A percentile compares a stretch with the other conserved stretches of the same genome.
These are phyloP conservation scores for Fusarium drepaniforme DNA, from an alignment of 2,329 filamentous ascomycete genomes.

Conservation along the genomic window DNA sequence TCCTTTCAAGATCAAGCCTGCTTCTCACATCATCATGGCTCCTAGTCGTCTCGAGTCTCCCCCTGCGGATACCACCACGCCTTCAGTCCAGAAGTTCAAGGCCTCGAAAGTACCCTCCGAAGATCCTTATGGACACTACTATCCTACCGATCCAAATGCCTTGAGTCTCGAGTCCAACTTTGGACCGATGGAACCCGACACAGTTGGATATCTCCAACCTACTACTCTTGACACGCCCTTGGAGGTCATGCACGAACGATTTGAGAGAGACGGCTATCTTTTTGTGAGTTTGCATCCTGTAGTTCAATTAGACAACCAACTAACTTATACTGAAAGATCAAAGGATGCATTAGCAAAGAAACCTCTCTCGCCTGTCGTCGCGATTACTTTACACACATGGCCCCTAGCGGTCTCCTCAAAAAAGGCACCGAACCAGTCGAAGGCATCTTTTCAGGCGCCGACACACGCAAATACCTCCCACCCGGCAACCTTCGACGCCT, in stretches of 20 bases:
- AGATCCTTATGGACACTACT: not conserved
- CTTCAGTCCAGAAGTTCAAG: not conserved
- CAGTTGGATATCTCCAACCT: conserved; percentile 24
- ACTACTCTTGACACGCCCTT: conserved; percentile 18
- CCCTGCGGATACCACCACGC: not conserved
- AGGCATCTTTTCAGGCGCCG: not conserved
- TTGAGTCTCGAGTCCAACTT: conserved; percentile 1
- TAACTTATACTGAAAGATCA: not conserved
- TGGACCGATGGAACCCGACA: not conserved
- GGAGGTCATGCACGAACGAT: conserved; percentile 24
- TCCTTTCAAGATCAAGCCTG: not conserved
- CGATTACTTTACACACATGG: conserved; percentile 22
- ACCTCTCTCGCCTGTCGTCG: conserved; percentile 12
- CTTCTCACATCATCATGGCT: not conserved
- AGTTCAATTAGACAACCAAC: rapidly evolving
- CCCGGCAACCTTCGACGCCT: not conserved
- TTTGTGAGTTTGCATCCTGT: not conserved
- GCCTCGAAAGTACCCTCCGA: not conserved
- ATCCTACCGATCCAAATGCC: not conserved
- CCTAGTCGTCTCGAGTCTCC: not conserved
- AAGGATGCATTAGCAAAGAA: conserved; percentile 15
- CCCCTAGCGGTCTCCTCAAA: conserved; percentile 19
- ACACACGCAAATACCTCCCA: not conserved
- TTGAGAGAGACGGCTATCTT: conserved; percentile 22
- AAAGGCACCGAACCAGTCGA: not conserved